Base-by-base conservation (phyloP, 2,329 filamentous ascomycete genomes). In the Cryphonectria nitschkei region DNA sequence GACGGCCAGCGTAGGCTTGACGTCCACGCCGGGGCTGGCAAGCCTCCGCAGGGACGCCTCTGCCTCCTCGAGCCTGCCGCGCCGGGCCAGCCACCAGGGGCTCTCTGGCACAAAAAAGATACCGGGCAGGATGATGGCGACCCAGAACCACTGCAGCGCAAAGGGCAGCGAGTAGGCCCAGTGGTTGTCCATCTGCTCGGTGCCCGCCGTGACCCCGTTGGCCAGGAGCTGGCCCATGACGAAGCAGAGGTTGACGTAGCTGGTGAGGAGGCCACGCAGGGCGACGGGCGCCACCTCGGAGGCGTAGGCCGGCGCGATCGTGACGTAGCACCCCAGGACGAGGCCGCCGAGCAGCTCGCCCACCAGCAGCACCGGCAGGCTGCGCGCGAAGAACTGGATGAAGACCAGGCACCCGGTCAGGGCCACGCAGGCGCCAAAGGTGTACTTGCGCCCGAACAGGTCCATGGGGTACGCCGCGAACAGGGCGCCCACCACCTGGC, bases 171-270 rank as follows among this genome's bases (percentile, higher is more conserved):
- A 83, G 73, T 86, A 86, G 0, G 84, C 84, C 84, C 84, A 86
- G 72, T 86, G 79, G 62, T 79, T 81, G 19, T 78, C 72, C 13
- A 84, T 75, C 29, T 77, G 78, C 58, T 80, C 77, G 0, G 83
- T 82, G 2, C 81, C 82, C 2, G 82, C 81, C 0, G 83, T 84
- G 50, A 85, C 81, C 7, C 81, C 82, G 69, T 85, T 84, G 5
- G 80, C 87, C 2, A 90, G 80, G 5, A 90, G 82, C 75, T 90
- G 88, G 0, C 88, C 88, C 26, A 88, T 88, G 58, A 89, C 88
- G 78, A 89, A 90, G 75, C 87, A 89, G 52, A 90, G 79, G 74
- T 90, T 90, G 70, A 89, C 85, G 70, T 86, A 90, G 46, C 85
- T 85, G 0, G 88, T 90, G 32, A 90, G 79, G 61, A 87, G 83